Evolutionary conservation across 176 grass and related monocot genomes (phyloP).

Genomic region (Carex parvula): DNA sequence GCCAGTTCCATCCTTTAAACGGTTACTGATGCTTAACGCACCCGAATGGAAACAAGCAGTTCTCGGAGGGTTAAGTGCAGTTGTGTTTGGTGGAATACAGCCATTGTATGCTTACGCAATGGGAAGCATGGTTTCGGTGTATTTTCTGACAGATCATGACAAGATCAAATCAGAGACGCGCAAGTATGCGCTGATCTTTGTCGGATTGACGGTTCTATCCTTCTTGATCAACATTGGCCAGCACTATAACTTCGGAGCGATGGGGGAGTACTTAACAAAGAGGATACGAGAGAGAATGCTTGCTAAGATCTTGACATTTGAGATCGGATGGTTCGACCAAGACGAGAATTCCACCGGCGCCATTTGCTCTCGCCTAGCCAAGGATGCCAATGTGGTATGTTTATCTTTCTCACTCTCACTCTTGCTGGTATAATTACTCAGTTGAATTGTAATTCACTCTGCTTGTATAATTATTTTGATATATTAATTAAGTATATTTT

Average conservation of each 20-base stretch:
- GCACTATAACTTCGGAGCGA: constrained; percentile 94
- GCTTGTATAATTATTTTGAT: neutral
- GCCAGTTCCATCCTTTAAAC: constrained; percentile 70
- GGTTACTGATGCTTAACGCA: constrained; percentile 77
- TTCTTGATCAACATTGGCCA: constrained; percentile 89
- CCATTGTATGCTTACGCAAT: constrained; percentile 75
- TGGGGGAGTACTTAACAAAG: constrained; percentile 99
- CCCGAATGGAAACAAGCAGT: constrained; percentile 85
- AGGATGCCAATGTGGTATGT: constrained; percentile 84
- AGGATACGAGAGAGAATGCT: constrained; percentile 83
- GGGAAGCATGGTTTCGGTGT: constrained; percentile 91
- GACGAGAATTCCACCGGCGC: constrained; percentile 96
- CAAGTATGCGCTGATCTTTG: constrained; percentile 67
- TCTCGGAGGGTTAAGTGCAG: constrained; percentile 63
- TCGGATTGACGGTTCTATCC: constrained; percentile 56
- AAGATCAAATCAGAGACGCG: constrained; percentile 75
- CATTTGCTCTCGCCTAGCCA: constrained; percentile 87
- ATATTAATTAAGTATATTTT: too few relatives aligned
- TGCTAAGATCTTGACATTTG: constrained; percentile 83
- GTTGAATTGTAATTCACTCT: neutral
- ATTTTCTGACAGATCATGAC: constrained; percentile 71
- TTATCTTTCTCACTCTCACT: constrained; percentile 3
- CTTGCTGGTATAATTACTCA: neutral
- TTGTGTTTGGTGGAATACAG: constrained; percentile 83
- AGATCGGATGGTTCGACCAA: constrained; percentile 89